Evolutionary conservation across 768 basidiomycete genomes (phyloP), one percentile per base, ranked within the genome.

Genomic region (Russula foetens): DNA sequence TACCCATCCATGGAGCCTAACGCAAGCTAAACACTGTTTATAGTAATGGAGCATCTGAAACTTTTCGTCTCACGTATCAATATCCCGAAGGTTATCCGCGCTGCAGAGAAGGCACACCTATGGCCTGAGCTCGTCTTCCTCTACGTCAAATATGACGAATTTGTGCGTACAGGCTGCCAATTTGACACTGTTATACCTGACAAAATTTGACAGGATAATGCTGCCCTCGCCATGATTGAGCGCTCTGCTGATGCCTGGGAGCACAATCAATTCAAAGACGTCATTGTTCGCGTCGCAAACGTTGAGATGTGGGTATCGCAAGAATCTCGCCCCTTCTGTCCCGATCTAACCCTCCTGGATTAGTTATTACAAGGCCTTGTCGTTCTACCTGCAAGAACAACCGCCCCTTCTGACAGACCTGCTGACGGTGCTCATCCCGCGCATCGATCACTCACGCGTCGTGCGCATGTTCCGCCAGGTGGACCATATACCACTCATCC

Each of bases 251-350:
- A 97, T 73, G 93, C 94, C 51, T 99, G 95, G 95, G 97, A 99
- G 59, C 97, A 99, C 76, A 95, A 92, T 69, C 96, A 98, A 73
- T 99, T 99, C 86, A 98, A 98, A 81, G 97, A 98, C 67, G 87
- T 97, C 59, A 82, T 97, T 57, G 91, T 98, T 69, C 90, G 95
- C 61, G 95, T 90, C 23, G 96, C 97, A 50, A 99, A 99, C 69
- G 84, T 98, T 63, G 97, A 99, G 76, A 98, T 99, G 90, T 90
- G 72, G 61, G 84, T 62, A 44, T 47, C 38, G 48, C 28, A 31
- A 47, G n/a, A 17, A 7, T 33, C 11, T 21, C 19, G 19, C 23
- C 14, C 33, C 23, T 46, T 29, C n/a, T 31, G 33, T 45, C 15
- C 43, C 21, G 26, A 41, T 53, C 59, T 69, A 61, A 57, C 17